Conservation (phyloP, 1,284 basidiomycete species). For the Coriolopsis trogii region DNA sequence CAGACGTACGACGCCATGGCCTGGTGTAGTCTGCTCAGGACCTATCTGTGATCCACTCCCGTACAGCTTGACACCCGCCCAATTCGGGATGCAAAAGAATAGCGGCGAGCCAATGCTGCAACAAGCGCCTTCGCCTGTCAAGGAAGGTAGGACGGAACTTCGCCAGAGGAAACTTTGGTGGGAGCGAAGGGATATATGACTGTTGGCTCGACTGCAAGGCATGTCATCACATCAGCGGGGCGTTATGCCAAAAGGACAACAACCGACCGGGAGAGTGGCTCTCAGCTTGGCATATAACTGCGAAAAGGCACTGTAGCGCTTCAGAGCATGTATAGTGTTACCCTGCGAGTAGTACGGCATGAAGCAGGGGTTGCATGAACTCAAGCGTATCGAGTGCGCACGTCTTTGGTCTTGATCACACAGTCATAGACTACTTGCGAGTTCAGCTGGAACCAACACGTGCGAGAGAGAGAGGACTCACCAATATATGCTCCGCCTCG, state of each 20-base stretch:
- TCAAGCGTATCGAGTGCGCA: constrained; percentile 14
- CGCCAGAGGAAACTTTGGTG: constrained; percentile 70
- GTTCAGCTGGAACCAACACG: too few relatives aligned
- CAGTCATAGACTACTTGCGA: constrained; percentile 59
- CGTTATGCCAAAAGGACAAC: constrained; percentile 5
- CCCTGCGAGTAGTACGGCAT: constrained; percentile 40
- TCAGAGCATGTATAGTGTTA: constrained; percentile 66
- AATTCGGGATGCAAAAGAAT: constrained; percentile 75
- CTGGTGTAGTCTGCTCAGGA: constrained; percentile 5
- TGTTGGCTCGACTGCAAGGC: constrained; percentile 42
- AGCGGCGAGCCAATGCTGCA: constrained; percentile 69
- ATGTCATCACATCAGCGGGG: neutral
- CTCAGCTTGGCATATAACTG: constrained; percentile 55
- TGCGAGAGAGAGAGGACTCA: constrained; percentile 41
- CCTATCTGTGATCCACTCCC: constrained; percentile 63
- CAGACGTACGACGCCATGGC: neutral
- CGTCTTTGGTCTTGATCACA: constrained; percentile 64
- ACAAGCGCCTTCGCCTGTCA: constrained; percentile 62
- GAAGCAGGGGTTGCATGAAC: neutral
- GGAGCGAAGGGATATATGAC: constrained; percentile 60
- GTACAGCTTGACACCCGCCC: constrained; percentile 62
- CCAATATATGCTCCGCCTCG: constrained; percentile 68
- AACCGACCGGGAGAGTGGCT: constrained; percentile 54
- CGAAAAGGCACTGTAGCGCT: constrained; percentile 73
- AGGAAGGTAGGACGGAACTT: constrained; percentile 72